Base-by-base conservation (phyloP, 768 basidiomycete genomes). In the Lentinula lateritia region DNA sequence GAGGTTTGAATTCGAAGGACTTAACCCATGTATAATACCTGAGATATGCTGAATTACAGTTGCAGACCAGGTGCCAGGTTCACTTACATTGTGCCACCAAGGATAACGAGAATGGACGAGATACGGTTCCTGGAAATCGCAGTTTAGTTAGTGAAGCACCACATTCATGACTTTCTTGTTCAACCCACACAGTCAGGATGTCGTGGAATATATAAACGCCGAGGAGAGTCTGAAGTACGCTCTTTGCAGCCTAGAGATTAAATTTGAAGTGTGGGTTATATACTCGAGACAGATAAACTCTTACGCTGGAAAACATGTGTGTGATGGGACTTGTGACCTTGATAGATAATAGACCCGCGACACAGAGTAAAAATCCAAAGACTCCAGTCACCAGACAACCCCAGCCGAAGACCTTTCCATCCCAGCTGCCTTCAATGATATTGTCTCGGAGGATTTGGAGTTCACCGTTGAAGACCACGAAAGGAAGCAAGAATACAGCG, bases 321-420 rank as follows among this genome's bases (percentile, higher is more conserved):
- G 90, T 92, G 58, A 93, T 81, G 5, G 91, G 91, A 61, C 87
- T 89, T 15, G 90, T 92, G 54, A 91, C 83, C 69, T 89, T 89
- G 76, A 93, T 90, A 68, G 88, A 89, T 63, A 93, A 75, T 66
- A 92, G 73, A 20, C 89, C 89, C 0, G 92, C 90, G 43, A 93
- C 74, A 65, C 89, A 90, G 42, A 93, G 84, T 62, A 92, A 70
- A 76, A 92, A 93, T 2, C 91, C 91, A 63, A 91, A 89, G n/a
- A 87, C 63, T 16, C 90, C 90, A 20, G 90, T 91, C 52, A 89
- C 76, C 50, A 84, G 63, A 61, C 79, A 85, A 1, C 89, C 90
- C 83, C 82, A 86, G 7, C 83, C 62, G 66, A 89, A 89, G 4
- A 83, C 75, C 5, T 67, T 73, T 57, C 78, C 75, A 61, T 85